A percentile compares a stretch with the other conserved stretches of the same genome.
These are phyloP conservation scores for Asterochloris sp. DNA, from an alignment of 139 green algal species.

Conservation along the genomic window DNA sequence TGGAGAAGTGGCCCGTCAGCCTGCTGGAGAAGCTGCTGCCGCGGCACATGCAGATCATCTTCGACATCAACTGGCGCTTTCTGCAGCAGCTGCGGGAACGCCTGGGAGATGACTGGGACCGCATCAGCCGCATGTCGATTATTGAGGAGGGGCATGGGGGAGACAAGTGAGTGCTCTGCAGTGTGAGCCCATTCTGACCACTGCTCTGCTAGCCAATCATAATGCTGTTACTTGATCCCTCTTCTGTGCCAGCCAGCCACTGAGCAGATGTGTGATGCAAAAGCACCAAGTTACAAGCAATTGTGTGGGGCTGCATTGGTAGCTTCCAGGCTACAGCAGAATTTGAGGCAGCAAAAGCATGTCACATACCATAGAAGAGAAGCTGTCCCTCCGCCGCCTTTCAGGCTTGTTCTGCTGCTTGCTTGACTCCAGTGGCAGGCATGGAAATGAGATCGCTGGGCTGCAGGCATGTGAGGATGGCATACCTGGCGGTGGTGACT, in stretches of 20 bases:
- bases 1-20: constrained; percentile 93
- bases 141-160: constrained; percentile 83
- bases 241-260: too few species aligned
- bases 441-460: too few species aligned
- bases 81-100: constrained; percentile 82
- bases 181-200: background rate
- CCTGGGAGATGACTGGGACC: constrained; percentile 84
- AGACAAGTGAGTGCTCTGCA: constrained; percentile 56
- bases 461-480: constrained; percentile 92
- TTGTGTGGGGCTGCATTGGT: too few species aligned
- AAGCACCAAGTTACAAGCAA: too few species aligned
- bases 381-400: too few species aligned
- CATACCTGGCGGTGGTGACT: constrained; percentile 88
- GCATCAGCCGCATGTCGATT: constrained; percentile 87
- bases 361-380: too few species aligned
- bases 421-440: too few species aligned
- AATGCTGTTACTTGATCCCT: too few species aligned
- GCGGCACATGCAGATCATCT: constrained; percentile 99
- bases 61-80: constrained; percentile 98
- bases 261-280: too few species aligned
- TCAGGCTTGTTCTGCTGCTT: too few species aligned
- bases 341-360: too few species aligned
- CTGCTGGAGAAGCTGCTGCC: constrained; percentile 96
- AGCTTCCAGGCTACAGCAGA: too few species aligned
- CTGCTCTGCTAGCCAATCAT: background rate